Evolutionary conservation across 179 eudicot genomes (phyloP), one percentile per base, ranked within the genome.

Genomic region (Corrigiola litoralis): DNA sequence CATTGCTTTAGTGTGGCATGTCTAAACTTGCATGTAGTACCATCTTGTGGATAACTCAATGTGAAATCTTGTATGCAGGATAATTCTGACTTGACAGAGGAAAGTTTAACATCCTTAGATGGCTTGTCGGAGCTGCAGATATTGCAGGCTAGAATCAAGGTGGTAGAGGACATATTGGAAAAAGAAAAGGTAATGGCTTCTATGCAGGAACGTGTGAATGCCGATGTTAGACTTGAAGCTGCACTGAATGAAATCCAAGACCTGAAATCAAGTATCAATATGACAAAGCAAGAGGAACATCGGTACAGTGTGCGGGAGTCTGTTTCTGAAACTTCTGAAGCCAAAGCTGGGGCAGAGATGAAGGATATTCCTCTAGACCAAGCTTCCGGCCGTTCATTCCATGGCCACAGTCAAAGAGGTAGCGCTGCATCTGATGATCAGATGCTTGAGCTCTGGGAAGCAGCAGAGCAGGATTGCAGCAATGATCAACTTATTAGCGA

Each of bases 341-440:
- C 55, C 34, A 77, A 63, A 58, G 78, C 58, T 33, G 79, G 87
- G 41, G 73, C 72, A 38, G 71, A 66, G 56, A 87, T 86, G 85
- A 94, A 90, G 77, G 99, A 94, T 65, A 90, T 94, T 72, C 97
- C 89, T 24, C 83, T 94, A 0, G 99, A 94, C 78, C 84, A 82
- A 21, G 82, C 72, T 54, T 86, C 97, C 16, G 75, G 84, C 23
- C 64, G 74, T 44, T 74, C 85, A 49, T 50, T 63, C 21, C 58
- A 28, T 28, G 70, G 78, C 47, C 49, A 33, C 29, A 78, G 79
- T 54, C 76, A 74, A 68, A 80, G 84, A 72, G 78, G 76, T 50
- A 79, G 59, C 61, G 75, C 61, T 34, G 70, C 79, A 34, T 61
- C 80, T 4, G 85, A 81, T 61, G 92, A 92, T 71, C 83, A 78